These are phyloP conservation scores for Ophiorrhiza pumila DNA, from an alignment of 257 asterid species.

Conservation along the genomic window DNA sequence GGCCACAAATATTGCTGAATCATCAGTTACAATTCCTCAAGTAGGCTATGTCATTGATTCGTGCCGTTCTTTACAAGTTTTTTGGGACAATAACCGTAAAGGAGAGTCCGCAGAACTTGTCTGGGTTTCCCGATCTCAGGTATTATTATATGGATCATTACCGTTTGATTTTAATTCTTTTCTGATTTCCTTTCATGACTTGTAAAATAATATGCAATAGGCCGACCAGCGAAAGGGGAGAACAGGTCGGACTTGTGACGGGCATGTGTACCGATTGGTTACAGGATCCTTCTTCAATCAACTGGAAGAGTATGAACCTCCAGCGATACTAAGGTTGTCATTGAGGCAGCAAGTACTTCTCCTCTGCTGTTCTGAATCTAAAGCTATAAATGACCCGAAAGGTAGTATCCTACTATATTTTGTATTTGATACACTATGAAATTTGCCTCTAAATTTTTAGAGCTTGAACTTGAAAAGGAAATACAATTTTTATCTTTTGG, in stretches of 20 bases:
- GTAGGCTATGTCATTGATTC: conserved; percentile 96
- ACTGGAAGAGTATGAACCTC: conserved; percentile 74
- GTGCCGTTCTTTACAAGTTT: conserved; percentile 95
- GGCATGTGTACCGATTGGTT: conserved; percentile 76
- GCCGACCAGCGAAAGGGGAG: conserved; percentile 96
- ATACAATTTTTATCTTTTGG: background rate
- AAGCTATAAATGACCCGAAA: conserved; percentile 88
- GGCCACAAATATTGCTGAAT: conserved; percentile 97
- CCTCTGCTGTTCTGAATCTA: conserved; percentile 83
- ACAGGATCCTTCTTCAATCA: conserved; percentile 67
- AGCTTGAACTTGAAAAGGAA: background rate
- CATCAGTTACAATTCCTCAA: conserved; percentile 97
- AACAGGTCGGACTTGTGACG: conserved; percentile 98
- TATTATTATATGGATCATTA: conserved; percentile 35
- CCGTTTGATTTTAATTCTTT: conserved; percentile 8
- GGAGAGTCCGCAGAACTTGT: conserved; percentile 74
- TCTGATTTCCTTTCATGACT: conserved; percentile 15
- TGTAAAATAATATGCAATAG: conserved; percentile 35
- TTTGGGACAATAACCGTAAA: conserved; percentile 70
- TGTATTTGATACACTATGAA: background rate
- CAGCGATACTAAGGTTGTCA: conserved; percentile 75
- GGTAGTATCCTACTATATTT: conserved; percentile 39
- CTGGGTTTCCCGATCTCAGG: conserved; percentile 99
- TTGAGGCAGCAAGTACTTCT: conserved; percentile 78
- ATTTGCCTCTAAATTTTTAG: background rate